A percentile compares a stretch with the other conserved stretches of the same genome.
phyloP scores from a whole-genome alignment of 1,284 basidiomycete genomes.

The Microbotryum saponariae region DNA sequence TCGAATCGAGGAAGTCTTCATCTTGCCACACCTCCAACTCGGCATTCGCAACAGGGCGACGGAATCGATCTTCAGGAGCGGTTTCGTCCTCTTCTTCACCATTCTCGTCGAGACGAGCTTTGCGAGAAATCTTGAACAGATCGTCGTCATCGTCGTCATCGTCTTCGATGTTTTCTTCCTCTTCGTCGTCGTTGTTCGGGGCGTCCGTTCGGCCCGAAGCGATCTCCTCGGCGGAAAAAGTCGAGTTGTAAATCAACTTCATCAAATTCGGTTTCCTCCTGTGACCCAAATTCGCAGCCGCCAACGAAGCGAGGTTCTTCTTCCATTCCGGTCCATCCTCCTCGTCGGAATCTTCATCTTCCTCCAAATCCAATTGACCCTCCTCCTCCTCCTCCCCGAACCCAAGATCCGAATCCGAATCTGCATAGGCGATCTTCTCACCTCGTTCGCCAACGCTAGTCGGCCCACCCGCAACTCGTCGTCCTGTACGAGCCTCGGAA shows the following conservation, averaged over 20 bases:
- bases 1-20: conserved; percentile 73
- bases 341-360: conserved; percentile 30
- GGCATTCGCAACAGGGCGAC: conserved; percentile 50
- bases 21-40: conserved; percentile 69
- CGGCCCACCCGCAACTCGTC: not conserved
- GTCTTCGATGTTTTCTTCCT: conserved; percentile 31
- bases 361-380: conserved; percentile 34
- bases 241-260: conserved; percentile 71
- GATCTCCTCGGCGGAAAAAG: conserved; percentile 63
- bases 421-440: conserved; percentile 28
- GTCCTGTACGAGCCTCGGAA: not conserved
- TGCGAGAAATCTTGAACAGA: conserved; percentile 38
- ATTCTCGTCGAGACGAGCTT: conserved; percentile 49
- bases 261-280: conserved; percentile 64
- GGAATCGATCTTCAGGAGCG: conserved; percentile 46
- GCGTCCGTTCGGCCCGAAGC: conserved; percentile 45
- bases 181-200: conserved; percentile 33
- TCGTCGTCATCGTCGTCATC: conserved; percentile 37
- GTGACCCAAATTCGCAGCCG: conserved; percentile 50
- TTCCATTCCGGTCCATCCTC: conserved; percentile 66
- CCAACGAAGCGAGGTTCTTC: conserved; percentile 57
- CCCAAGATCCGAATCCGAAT: conserved; percentile 31
- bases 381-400: conserved; percentile 33
- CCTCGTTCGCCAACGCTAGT: conserved; percentile 5
- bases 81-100: conserved; percentile 47